These are phyloP conservation scores for Lepidium aucheri DNA, from an alignment of 345 rosid species.

Conservation along the genomic window DNA sequence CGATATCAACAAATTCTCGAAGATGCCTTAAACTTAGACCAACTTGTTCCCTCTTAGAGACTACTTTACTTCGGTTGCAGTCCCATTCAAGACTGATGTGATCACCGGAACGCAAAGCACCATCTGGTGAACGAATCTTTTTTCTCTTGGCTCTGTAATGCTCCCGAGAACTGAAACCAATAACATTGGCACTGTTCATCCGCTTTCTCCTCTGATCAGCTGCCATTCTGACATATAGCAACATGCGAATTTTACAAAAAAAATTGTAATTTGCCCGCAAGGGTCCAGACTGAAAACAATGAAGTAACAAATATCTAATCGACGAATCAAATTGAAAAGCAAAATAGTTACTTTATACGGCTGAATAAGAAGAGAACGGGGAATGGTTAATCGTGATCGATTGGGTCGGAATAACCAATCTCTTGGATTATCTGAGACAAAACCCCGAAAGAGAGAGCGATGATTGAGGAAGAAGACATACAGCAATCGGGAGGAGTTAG, in stretches of 20 bases:
- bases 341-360: neutral
- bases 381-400: neutral
- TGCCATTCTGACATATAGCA: conserved; percentile 42
- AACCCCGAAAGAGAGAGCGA: neutral
- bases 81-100: conserved; percentile 90
- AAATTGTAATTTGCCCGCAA: neutral
- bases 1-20: conserved; percentile 44
- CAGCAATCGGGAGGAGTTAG: neutral
- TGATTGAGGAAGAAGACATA: neutral
- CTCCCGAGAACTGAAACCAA: conserved; percentile 46
- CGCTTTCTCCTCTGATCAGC: conserved; percentile 83
- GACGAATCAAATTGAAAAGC: neutral
- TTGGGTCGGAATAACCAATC: neutral
- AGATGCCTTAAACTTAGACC: conserved; percentile 59
- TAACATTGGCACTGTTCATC: conserved; percentile 50
- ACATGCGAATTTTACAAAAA: neutral
- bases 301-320: conserved; percentile 11
- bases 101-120: conserved; percentile 44
- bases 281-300: neutral
- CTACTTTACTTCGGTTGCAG: conserved; percentile 42
- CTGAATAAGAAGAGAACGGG: conserved; percentile 9
- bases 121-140: conserved; percentile 36
- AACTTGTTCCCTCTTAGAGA: conserved; percentile 83
- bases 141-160: conserved; percentile 62
- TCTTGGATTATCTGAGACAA: conserved; percentile 2